Conservation (phyloP, 2,329 filamentous ascomycete species). For the Juglanconis juglandina region DNA sequence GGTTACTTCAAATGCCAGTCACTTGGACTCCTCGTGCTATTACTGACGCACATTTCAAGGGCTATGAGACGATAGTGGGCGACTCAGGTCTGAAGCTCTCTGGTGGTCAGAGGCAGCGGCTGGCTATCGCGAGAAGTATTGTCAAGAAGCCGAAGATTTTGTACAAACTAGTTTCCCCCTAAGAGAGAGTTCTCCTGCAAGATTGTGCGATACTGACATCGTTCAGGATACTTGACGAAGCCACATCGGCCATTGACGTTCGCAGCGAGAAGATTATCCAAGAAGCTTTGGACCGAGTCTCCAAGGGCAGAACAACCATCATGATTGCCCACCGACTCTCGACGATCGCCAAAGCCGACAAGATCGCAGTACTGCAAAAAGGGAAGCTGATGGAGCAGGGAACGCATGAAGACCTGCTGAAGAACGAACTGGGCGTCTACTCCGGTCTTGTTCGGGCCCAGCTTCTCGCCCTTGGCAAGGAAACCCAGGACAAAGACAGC, state of each 20-base stretch:
- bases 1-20: not conserved
- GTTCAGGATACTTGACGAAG: constrained; percentile 57
- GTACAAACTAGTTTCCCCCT: not conserved
- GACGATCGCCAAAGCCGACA: constrained; percentile 73
- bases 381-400: constrained; percentile 71
- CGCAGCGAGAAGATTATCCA: constrained; percentile 48
- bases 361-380: constrained; percentile 71
- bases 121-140: constrained; percentile 61
- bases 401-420: constrained; percentile 68
- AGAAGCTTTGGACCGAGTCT: constrained; percentile 51
- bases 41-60: constrained; percentile 34
- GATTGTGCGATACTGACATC: not conserved
- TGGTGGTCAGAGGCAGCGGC: constrained; percentile 60
- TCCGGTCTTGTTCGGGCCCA: constrained; percentile 64
- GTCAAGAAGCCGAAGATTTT: constrained; percentile 59
- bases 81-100: constrained; percentile 73
- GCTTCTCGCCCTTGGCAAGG: constrained; percentile 48
- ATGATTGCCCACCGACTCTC: constrained; percentile 69
- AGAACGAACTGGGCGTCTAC: constrained; percentile 60
- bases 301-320: constrained; percentile 57
- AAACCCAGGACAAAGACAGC: constrained; percentile 36
- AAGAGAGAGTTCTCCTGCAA: not conserved
- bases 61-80: constrained; percentile 71
- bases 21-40: not conserved
- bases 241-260: constrained; percentile 53